Conservation (phyloP, 306 rosid species). For the Cicer cuneatum region DNA sequence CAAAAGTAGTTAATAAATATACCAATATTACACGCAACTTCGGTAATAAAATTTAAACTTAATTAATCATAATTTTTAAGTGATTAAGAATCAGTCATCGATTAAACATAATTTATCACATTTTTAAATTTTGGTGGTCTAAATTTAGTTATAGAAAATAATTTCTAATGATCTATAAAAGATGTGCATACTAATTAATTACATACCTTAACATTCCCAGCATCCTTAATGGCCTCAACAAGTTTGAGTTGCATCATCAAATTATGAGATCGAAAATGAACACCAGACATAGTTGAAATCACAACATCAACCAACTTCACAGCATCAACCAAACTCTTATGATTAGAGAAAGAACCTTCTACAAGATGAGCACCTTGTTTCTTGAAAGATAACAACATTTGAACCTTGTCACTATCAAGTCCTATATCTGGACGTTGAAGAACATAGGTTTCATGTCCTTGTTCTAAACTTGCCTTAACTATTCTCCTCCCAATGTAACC, state of each 20-base stretch:
- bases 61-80: too few relatives aligned
- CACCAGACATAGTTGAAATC: conserved; percentile 79
- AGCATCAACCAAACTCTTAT: conserved; percentile 71
- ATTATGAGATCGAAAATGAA: conserved; percentile 74
- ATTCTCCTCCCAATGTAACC: conserved; percentile 81
- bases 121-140: too few relatives aligned
- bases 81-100: too few relatives aligned
- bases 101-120: too few relatives aligned
- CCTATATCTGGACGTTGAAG: conserved; percentile 77
- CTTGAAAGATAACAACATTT: conserved; percentile 68
- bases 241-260: conserved; percentile 80
- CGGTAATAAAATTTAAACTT: too few relatives aligned
- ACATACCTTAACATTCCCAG: conserved; percentile 82
- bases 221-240: conserved; percentile 74
- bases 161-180: too few relatives aligned
- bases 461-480: conserved; percentile 68
- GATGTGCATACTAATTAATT: background rate
- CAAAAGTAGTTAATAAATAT: too few relatives aligned
- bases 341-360: conserved; percentile 69
- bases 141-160: too few relatives aligned
- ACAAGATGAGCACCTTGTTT: conserved; percentile 71
- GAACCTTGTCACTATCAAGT: conserved; percentile 69
- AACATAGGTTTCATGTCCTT: conserved; percentile 74
- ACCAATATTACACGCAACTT: too few relatives aligned
- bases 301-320: conserved; percentile 78